These are phyloP conservation scores for Calophaca sinica DNA, from an alignment of 306 rosid genomes.

Conservation along the genomic window DNA sequence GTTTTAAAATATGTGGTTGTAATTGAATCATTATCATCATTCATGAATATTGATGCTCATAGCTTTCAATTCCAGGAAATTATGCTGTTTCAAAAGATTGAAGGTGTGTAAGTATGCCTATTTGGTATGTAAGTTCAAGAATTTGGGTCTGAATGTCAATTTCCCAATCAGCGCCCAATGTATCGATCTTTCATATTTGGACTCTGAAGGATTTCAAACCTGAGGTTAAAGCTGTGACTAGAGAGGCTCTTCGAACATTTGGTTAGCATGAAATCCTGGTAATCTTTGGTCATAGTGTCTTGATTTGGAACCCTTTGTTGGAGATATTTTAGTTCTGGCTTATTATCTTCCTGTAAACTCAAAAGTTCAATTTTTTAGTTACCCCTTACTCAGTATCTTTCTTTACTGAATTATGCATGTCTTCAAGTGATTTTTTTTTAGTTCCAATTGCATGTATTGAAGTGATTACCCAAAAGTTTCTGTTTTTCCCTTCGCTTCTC, in stretches of 20 bases:
- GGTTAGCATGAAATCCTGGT: conserved; percentile 97
- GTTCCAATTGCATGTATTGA: too few relatives aligned
- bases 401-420: too few relatives aligned
- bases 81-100: too few relatives aligned
- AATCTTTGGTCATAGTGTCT: conserved; percentile 31
- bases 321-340: conserved; percentile 34
- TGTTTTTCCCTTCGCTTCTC: too few relatives aligned
- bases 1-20: background rate
- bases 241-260: conserved; percentile 91
- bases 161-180: conserved; percentile 93
- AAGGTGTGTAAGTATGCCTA: conserved; percentile 89
- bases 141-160: conserved; percentile 84
- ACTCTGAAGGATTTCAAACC: conserved; percentile 96
- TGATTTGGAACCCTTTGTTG: conserved; percentile 22
- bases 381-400: too few relatives aligned
- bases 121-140: conserved; percentile 99
- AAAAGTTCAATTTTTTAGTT: too few relatives aligned
- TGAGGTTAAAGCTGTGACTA: conserved; percentile 78
- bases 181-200: conserved; percentile 91
- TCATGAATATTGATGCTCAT: conserved; percentile 69
- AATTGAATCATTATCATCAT: conserved; percentile 3
- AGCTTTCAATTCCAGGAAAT: too few relatives aligned
- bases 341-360: background rate
- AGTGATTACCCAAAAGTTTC: too few relatives aligned
- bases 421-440: too few relatives aligned